Base-by-base conservation (phyloP, 2,329 filamentous ascomycete species). In the Rhinocladiella mackenziei region DNA sequence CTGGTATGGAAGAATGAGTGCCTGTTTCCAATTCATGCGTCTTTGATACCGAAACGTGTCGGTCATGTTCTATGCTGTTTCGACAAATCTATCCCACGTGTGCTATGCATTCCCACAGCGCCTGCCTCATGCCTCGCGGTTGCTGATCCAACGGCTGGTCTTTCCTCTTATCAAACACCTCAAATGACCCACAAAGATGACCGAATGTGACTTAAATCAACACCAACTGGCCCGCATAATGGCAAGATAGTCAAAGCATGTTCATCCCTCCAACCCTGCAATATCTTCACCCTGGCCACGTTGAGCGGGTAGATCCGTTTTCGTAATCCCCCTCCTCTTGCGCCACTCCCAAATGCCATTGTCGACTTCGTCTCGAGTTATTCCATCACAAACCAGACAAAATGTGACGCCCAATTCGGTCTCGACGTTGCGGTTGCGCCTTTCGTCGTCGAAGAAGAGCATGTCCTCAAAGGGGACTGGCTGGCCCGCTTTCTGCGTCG, bases 401-500 rank as follows among this genome's bases (percentile, higher is more conserved):
- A 97, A 94, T 0, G 84, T 86, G 2, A 94, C 84, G 0, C 89
- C 89, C 37, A 96, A 59, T 33, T 75, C 70, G 1, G 62, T 67
- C 65, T 84, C 79, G 1, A 94, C 91, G 61, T 96, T 89, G 45
- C 79, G 74, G 61, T 97, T 97, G 49, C 91, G 71, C 39, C 75
- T 74, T 75, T 97, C 91, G 58, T 97, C 91, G 57, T 97, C 91
- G 56, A 97, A 97, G 65, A 97, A 97, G 23, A 97, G 64, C 83
- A 97, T 94, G 35, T 96, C 87, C 53, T 84, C 77, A 59, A 80
- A 94, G 4, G 71, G 68, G 2, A 96, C 65, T 1, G 80, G 81
- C 13, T 28, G 26, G 45, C 38, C 45, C 15, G 20, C 42, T 19
- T 46, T 49, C 8, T 18, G 20, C 28, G 34, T 41, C 5, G 34